Base-by-base conservation (phyloP, 2,329 filamentous ascomycete genomes). In the Cladosporium sp. region DNA sequence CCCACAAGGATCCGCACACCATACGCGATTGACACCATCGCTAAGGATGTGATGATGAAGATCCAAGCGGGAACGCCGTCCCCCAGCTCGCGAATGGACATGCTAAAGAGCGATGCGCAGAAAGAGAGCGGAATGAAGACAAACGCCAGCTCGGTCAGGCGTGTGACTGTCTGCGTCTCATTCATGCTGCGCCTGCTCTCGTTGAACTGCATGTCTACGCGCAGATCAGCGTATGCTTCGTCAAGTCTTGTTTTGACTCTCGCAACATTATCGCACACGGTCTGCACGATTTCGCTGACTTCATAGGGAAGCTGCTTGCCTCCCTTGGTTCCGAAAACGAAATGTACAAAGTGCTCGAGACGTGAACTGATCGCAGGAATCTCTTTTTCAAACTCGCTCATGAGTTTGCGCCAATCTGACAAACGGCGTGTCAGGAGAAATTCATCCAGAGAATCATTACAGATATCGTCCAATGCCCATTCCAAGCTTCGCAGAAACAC, bases 141-240 rank as follows among this genome's bases (percentile, higher is more conserved):
- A 52, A 77, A 77, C 3, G 74, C 73, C 3, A 77, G 69, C 40
- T 77, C 74, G 1, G 75, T 77, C 0, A 76, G 67, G 55, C 76
- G 75, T 0, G 69, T 69, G 3, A 77, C 69, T 23, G 72, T 73
- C 31, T 75, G 69, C 0, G 75, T 73, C 67, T 77, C 73, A 5
- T 67, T 71, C 21, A 76, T 75, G 60, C 71, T 70, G 31, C 74
- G 65, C 28, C 70, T 69, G 57, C 71, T 74, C 53, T 76, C 72
- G 14, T 70, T 63, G 35, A 76, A 71, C 21, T 71, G 67, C 71
- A 77, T 74, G 33, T 80, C 79, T 4, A 78, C 76, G 35, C 77
- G 77, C 5, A 80, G 62, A 5, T 75, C 73, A 28, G 66, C 69
- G 37, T 72, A 71, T 35, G 72, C 69, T 6, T 72, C 70, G 5